phyloP scores from a whole-genome alignment of 148 eudicot genomes.

The Beta vulgaris region DNA sequence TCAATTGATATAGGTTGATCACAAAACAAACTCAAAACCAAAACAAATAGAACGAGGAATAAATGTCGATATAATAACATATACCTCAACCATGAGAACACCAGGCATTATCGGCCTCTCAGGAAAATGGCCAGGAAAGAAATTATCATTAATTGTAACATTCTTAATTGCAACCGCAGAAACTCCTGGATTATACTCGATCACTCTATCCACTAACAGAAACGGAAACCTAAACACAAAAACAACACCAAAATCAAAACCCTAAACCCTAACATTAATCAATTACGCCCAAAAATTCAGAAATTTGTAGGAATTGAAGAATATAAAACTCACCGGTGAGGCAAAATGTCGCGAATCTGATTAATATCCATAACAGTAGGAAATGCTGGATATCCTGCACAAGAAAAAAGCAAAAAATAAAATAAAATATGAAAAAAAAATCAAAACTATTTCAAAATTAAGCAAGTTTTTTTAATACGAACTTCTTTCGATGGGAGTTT shows the following conservation, averaged over 20 bases:
- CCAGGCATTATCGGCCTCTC: conserved; percentile 99
- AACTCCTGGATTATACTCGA: conserved; percentile 80
- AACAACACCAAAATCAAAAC: conserved; percentile 3
- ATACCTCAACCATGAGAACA: conserved; percentile 98
- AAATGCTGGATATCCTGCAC: conserved; percentile 69
- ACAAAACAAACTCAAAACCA: background rate
- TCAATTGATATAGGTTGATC: background rate
- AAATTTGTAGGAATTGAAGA: background rate
- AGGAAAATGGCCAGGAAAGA: conserved; percentile 97
- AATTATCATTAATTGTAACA: conserved; percentile 94
- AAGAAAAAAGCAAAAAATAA: background rate
- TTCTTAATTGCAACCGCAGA: conserved; percentile 95
- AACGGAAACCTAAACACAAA: conserved; percentile 68
- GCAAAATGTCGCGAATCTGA: conserved; percentile 85
- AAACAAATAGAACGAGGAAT: background rate
- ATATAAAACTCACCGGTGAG: conserved; percentile 62
- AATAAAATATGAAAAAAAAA: background rate
- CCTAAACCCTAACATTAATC: conserved; percentile 15
- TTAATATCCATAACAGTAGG: conserved; percentile 92
- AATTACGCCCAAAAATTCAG: no score
- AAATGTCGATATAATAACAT: background rate
- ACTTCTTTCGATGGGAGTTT: conserved; percentile 75
- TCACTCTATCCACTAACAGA: conserved; percentile 94
- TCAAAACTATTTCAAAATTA: background rate
- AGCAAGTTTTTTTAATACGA: conserved; percentile 2